phyloP scores from a whole-genome alignment of 768 basidiomycete genomes.

The Amanita fuliginea region DNA sequence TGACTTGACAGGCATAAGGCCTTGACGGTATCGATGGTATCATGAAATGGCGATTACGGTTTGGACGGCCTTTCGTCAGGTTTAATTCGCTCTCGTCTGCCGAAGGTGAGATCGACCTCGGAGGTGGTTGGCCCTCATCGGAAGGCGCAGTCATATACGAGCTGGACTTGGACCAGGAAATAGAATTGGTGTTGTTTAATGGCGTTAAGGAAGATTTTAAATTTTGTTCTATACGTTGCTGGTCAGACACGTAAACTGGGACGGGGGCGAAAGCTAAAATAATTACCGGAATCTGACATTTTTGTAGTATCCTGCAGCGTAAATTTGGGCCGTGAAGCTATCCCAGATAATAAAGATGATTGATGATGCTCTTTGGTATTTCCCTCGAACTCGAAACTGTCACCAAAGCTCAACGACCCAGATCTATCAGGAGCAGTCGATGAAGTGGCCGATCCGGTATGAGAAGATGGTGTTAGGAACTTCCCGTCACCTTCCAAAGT shows the following conservation, averaged over 20 bases:
- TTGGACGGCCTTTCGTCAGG: not conserved
- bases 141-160: slow-evolving; percentile 6
- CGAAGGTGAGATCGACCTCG: slow-evolving; percentile 18
- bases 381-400: slow-evolving; percentile 10
- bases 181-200: not conserved
- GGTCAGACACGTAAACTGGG: not conserved
- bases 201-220: not conserved
- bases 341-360: slow-evolving; percentile 10
- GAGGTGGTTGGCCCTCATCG: slow-evolving; percentile 18
- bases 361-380: slow-evolving; percentile 11
- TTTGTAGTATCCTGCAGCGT: not conserved
- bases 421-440: slow-evolving; percentile 8
- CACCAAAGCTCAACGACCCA: slow-evolving; percentile 14
- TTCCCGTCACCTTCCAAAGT: not conserved
- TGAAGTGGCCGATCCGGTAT: not conserved
- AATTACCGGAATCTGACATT: not conserved
- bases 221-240: not conserved
- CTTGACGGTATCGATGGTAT: not conserved
- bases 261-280: not conserved
- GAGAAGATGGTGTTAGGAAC: not conserved
- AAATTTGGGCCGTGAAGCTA: not conserved
- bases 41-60: not conserved
- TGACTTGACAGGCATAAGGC: slow-evolving; percentile 5
- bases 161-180: not conserved
- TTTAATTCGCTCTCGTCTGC: slow-evolving; percentile 9